Evolutionary conservation across 1,284 basidiomycete species (phyloP).

Genomic region (Marasmius sp.): DNA sequence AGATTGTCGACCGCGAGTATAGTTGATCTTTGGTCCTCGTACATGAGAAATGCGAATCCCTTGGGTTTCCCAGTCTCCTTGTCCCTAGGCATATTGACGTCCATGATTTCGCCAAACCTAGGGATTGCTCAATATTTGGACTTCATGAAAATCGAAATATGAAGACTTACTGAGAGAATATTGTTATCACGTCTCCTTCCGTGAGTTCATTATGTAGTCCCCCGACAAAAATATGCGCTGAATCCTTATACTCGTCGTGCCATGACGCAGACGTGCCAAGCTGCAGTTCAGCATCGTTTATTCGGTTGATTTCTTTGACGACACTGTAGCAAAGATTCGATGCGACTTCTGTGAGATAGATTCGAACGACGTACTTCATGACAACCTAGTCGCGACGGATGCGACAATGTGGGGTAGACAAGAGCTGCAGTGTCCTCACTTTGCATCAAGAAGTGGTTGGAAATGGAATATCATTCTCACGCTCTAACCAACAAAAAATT

Average conservation of each 20-base stretch:
- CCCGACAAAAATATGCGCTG: slow-evolving; percentile 93
- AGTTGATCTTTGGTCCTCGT: slow-evolving; percentile 96
- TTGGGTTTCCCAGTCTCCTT: slow-evolving; percentile 85
- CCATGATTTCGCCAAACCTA: slow-evolving; percentile 94
- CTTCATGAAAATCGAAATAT: not conserved
- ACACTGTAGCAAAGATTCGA: slow-evolving; percentile 54
- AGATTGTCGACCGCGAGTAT: slow-evolving; percentile 97
- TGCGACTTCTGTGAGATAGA: not conserved
- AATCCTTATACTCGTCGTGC: slow-evolving; percentile 98
- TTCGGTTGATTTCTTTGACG: slow-evolving; percentile 89
- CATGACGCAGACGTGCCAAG: slow-evolving; percentile 81
- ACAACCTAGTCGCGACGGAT: no score
- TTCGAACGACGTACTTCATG: slow-evolving; percentile 9
- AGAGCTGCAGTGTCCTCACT: not conserved
- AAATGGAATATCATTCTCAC: slow-evolving; percentile 11
- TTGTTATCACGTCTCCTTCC: slow-evolving; percentile 96
- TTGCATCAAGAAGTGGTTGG: slow-evolving; percentile 16
- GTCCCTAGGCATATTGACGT: slow-evolving; percentile 92
- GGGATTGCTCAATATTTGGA: not conserved
- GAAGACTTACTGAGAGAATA: slow-evolving; percentile 90
- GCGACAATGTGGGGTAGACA: not conserved
- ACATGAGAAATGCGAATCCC: slow-evolving; percentile 98
- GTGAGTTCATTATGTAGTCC: slow-evolving; percentile 86
- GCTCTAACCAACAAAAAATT: not conserved
- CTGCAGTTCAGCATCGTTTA: slow-evolving; percentile 92